Base-by-base conservation (phyloP, 2,329 filamentous ascomycete genomes). In the Dendrostoma leiphaemia region DNA sequence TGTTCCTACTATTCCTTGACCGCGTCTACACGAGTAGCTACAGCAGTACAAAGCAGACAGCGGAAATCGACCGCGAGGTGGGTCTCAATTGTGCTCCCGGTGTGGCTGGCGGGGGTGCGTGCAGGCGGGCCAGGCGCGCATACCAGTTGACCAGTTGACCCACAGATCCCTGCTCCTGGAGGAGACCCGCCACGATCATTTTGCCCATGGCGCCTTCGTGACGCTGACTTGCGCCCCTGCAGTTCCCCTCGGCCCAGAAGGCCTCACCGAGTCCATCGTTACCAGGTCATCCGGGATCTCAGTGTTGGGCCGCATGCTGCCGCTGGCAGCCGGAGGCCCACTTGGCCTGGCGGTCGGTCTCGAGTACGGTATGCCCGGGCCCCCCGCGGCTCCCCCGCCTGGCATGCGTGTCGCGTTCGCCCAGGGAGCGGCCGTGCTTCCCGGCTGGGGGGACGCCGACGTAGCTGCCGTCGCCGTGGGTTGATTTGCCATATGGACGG, bases 401-500 rank as follows among this genome's bases (percentile, higher is more conserved):
- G 74, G 70, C 69, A 76, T 75, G 32, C 65, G 67, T 32, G 71
- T 67, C 19, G 70, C 67, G 44, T 72, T 67, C 3, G 74, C 69
- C 77, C 77, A 79, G 0, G 76, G 74, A 1, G 74, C 75, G 19
- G 71, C 67, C 8, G 71, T 76, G 10, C 73, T 72, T 17, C 61
- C 58, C 26, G 66, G 59, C 55, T 66, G 67, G 4, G 52, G 41
- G 8, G 65, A 61, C 5, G 64, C 61, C 37, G 66, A 57, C 8
- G 65, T 54, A 9, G 62, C 61, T 46, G 65, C 59, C 8, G 65
- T 55, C 12, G 62, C 61, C 8, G 19, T 34, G 4, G 82, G 80
- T 58, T 85, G 83, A 61, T 76, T 84, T 17, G 72, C 70, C 65
- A 83, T 75, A 67, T 90, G 85, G 0, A 81, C 71, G 6, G 81